Base-by-base conservation (phyloP, 352 stramenopile species). In the Discostella stelligera region DNA sequence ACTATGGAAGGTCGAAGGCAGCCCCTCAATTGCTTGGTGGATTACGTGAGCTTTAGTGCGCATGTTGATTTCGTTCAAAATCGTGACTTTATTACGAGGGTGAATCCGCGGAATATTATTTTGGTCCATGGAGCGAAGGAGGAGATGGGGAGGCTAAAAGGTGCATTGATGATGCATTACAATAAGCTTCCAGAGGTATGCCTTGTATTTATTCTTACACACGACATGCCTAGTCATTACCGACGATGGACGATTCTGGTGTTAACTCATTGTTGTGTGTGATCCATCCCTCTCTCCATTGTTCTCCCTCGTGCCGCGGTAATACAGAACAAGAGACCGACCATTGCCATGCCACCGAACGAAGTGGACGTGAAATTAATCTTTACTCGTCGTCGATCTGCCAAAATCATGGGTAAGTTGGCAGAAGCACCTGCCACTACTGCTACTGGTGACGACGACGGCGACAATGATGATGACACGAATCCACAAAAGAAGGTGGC, bases 1-100 rank as follows among this genome's bases (percentile, higher is more conserved):
- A 96, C 95, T 0, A 84, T 98, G 59, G 95, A 98, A 77, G 96
- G 95, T 20, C 89, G 95, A 7, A 90, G 97, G 50, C 94, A 98
- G 66, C 94, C 95, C 0, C 93, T 98, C 83, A 98, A 98, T 77
- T 94, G 87, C 73, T 92, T 96, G 0, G 96, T 98, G 27, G 95
- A 98, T 74, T 98, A 98, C 79, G 98, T 99, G 62, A 97, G 93
- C 56, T 99, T 99, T 82, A 98, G 94, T 2, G 97, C 97, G 7
- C 97, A 99, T 82, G 96, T 97, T 0, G 97, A 99, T 76, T 98
- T 98, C 88, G 93, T 98, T 1, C 95, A 97, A 18, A 99, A 97
- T 68, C 93, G 92, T 54, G 92, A 95, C 5, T 98, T 98, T 75
- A 98, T 99, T 41, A 94, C 96, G 58, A 95, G 95, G 64, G 92